A percentile compares a stretch with the other conserved stretches of the same genome.
phyloP scores from a whole-genome alignment of 208 protist species.

The Tritrichomonas foetus region DNA sequence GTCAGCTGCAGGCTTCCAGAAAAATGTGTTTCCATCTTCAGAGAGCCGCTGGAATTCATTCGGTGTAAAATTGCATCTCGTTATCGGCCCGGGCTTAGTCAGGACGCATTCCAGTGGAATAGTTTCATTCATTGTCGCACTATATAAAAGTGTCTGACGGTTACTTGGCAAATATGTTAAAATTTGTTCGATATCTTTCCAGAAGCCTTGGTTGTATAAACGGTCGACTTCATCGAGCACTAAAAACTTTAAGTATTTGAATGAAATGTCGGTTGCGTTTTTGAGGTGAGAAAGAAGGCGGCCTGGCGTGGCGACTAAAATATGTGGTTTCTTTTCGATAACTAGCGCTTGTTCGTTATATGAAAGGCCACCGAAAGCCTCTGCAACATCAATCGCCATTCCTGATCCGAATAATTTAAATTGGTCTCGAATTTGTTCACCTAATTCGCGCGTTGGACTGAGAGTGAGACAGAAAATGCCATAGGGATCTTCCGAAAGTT shows the following conservation, averaged over 20 bases:
- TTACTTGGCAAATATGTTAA: conserved; percentile 35
- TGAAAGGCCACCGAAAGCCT: conserved; percentile 50
- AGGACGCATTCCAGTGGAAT: neutral
- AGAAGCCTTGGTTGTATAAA: conserved; percentile 58
- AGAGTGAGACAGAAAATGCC: conserved; percentile 89
- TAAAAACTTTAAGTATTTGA: conserved; percentile 48
- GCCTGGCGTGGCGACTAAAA: conserved; percentile 65
- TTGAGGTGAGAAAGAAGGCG: conserved; percentile 60
- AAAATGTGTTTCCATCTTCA: conserved; percentile 1
- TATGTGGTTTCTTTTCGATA: conserved; percentile 59
- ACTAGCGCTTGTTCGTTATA: conserved; percentile 57
- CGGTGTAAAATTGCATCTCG: neutral
- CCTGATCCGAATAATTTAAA: conserved; percentile 50
- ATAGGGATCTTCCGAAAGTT: conserved; percentile 82
- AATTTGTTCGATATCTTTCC: conserved; percentile 47
- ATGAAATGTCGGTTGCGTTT: neutral
- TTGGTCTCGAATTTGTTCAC: conserved; percentile 53
- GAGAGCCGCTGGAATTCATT: neutral
- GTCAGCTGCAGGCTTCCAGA: neutral
- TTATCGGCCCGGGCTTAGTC: neutral
- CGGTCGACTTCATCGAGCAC: conserved; percentile 67
- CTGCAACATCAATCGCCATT: conserved; percentile 11
- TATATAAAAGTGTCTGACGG: conserved; percentile 68
- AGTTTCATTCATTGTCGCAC: conserved; percentile 62
- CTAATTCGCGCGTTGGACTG: conserved; percentile 75